Evolutionary conservation across 2,329 filamentous ascomycete species (phyloP), one percentile per base, ranked within the genome.

Genomic region (Pestalotiopsis fici): DNA sequence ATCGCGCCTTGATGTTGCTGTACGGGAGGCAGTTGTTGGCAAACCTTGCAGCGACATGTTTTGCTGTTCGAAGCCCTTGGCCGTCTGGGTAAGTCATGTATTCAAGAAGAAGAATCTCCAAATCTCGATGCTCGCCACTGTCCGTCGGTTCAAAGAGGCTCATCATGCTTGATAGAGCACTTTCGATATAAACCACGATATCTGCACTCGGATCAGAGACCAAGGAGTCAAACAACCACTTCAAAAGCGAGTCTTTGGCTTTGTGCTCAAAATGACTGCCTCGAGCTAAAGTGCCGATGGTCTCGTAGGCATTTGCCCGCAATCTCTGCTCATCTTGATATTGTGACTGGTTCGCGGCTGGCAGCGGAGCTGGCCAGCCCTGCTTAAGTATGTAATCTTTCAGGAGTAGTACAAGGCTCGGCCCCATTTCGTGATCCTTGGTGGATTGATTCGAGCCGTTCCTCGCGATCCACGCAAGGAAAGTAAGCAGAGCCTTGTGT

Each of bases 21-120:
- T 94, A 98, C 0, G 91, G 88, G 4, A 99, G 83, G 74, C 94
- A 97, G 63, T 93, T 88, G 76, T 98, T 98, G 12, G 94, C 93
- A 85, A 95, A 98, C 67, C 96, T 93, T 7, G 96, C 90, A 27
- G 91, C 91, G 23, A 93, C 91, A 79, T 95, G 96, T 7, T 93
- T 89, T 39, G 92, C 92, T 73, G 92, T 95, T 71, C 91, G 87
- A n/a, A 90, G 82, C 18, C 87, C 82, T n/a, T 83, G 81, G 2
- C 77, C 73, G 18, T 87, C 83, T 0, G 82, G 73, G 1, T 87
- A 81, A 59, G 81, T 82, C 86, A 94, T 93, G 71, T 94, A 91
- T 31, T 86, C 85, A 9, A 94, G 81, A 9, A 97, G 83, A 64
- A 96, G 84, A 3, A 75, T 73, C 65, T 82, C 83, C 28, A 89